phyloP scores from a whole-genome alignment of 495 filamentous ascomycete genomes.

The Daldinia childiae region DNA sequence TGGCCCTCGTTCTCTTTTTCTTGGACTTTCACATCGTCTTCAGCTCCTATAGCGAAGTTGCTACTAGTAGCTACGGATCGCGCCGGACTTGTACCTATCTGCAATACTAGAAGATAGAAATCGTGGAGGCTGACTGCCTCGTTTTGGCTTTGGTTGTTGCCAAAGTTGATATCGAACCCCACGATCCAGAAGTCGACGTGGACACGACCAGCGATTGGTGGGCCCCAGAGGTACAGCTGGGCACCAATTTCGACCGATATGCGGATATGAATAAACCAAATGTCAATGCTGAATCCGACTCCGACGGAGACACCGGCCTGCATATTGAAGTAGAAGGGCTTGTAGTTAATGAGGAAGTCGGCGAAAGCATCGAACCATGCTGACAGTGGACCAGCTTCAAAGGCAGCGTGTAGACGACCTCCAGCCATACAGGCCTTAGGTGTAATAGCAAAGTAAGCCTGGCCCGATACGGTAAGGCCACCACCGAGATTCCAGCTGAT shows the following conservation, averaged over 20 bases:
- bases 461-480: slow-evolving; percentile 50
- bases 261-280: slow-evolving; percentile 48
- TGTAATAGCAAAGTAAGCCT: slow-evolving; percentile 64
- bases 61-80: background rate
- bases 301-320: slow-evolving; percentile 53
- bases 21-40: background rate
- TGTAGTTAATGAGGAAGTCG: slow-evolving; percentile 62
- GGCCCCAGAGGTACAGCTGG: slow-evolving; percentile 51
- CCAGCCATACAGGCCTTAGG: slow-evolving; percentile 62
- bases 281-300: slow-evolving; percentile 50
- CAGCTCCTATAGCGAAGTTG: background rate
- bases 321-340: slow-evolving; percentile 58
- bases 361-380: slow-evolving; percentile 58
- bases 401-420: slow-evolving; percentile 44
- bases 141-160: slow-evolving; percentile 12
- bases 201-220: slow-evolving; percentile 50
- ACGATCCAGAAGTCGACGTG: slow-evolving; percentile 58
- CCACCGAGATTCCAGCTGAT: slow-evolving; percentile 52
- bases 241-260: slow-evolving; percentile 53
- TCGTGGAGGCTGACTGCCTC: slow-evolving; percentile 7
- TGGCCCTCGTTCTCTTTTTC: slow-evolving; percentile 14
- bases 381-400: slow-evolving; percentile 46
- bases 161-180: slow-evolving; percentile 58
- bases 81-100: background rate
- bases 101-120: slow-evolving; percentile 27